phyloP scores from a whole-genome alignment of 768 basidiomycete genomes.

The Suillus subluteus region DNA sequence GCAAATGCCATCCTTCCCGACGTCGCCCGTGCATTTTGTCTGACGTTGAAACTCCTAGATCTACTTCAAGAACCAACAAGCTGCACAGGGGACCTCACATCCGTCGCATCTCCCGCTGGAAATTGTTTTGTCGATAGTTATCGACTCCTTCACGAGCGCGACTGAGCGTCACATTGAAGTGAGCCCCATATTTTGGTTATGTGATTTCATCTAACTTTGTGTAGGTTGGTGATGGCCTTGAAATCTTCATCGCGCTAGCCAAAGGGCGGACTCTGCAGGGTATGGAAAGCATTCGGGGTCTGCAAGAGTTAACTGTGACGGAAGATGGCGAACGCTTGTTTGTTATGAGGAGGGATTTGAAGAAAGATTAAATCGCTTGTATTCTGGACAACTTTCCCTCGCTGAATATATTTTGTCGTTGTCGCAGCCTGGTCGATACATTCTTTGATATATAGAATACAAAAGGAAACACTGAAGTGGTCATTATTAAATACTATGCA shows the following conservation, averaged over 20 bases:
- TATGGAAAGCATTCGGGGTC: constrained; percentile 54
- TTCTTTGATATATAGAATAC: neutral
- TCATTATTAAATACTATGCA: too few relatives aligned
- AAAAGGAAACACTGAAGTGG: neutral
- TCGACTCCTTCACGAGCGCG: constrained; percentile 95
- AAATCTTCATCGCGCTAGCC: constrained; percentile 86
- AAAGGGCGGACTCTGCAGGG: constrained; percentile 64
- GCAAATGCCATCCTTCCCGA: constrained; percentile 44
- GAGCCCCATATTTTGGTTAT: constrained; percentile 16
- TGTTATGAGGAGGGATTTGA: constrained; percentile 75
- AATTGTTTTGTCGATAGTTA: constrained; percentile 83
- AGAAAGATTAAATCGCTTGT: constrained; percentile 66
- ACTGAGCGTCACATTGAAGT: constrained; percentile 99
- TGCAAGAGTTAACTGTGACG: constrained; percentile 65
- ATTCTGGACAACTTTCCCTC: neutral
- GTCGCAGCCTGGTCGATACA: neutral
- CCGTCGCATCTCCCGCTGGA: constrained; percentile 82
- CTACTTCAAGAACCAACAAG: constrained; percentile 94
- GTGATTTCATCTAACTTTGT: constrained; percentile 8
- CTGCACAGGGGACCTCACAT: constrained; percentile 71
- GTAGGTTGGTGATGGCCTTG: constrained; percentile 93
- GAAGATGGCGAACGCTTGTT: constrained; percentile 77
- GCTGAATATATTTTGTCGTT: neutral
- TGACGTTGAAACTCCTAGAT: constrained; percentile 57
- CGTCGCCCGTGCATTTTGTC: constrained; percentile 35